phyloP scores from a whole-genome alignment of 176 grass and related monocot species.

The Aechmea fasciata region DNA sequence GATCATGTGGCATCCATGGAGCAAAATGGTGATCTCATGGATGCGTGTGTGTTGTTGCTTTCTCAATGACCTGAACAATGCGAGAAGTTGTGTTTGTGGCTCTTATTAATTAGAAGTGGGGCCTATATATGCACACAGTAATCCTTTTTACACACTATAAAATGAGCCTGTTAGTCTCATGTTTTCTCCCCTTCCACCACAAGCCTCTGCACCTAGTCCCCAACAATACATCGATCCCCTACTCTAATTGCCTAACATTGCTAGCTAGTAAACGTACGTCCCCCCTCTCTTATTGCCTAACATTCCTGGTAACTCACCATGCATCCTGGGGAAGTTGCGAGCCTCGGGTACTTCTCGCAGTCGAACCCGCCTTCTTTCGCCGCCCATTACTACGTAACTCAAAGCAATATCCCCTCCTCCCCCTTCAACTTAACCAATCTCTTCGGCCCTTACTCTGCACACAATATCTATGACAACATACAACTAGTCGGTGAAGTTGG shows the following conservation, averaged over 20 bases:
- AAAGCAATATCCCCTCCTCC: slow-evolving; percentile 30
- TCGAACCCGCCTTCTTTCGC: slow-evolving; percentile 45
- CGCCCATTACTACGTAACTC: slow-evolving; percentile 49
- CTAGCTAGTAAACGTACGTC: neutral
- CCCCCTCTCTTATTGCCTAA: too few species aligned
- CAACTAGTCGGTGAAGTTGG: slow-evolving; percentile 28
- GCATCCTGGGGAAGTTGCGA: slow-evolving; percentile 74
- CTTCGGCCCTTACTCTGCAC: neutral
- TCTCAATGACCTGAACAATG: slow-evolving; percentile 2
- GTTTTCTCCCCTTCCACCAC: slow-evolving; percentile 27
- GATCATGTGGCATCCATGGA: neutral
- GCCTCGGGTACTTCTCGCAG: slow-evolving; percentile 48
- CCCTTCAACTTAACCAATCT: slow-evolving; percentile 37
- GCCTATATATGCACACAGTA: neutral
- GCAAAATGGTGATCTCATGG: slow-evolving; percentile 16
- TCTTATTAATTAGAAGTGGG: slow-evolving; percentile 15
- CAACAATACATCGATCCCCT: slow-evolving; percentile 9
- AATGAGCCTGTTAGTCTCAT: slow-evolving; percentile 34
- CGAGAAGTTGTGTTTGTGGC: neutral
- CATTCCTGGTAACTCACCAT: slow-evolving; percentile 21
- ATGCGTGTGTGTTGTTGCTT: neutral
- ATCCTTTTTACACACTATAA: slow-evolving; percentile 48
- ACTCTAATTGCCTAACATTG: neutral
- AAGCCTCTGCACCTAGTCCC: slow-evolving; percentile 15
- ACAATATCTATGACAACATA: slow-evolving; percentile 24